Evolutionary conservation across 768 basidiomycete species (phyloP).

Genomic region (Phaeotremella fagi): DNA sequence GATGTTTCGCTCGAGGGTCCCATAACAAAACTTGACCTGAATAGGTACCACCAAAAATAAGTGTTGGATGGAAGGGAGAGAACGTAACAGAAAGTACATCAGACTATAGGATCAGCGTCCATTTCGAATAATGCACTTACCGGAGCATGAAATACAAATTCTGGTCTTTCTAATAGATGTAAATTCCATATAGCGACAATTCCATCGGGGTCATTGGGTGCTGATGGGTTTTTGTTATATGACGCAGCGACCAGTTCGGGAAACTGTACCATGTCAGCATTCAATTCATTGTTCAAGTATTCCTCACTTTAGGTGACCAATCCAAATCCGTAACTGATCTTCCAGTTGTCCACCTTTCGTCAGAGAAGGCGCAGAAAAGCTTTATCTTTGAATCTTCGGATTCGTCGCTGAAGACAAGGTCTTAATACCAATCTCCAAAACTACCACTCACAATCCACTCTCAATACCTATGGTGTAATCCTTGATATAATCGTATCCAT

Average conservation of each 20-base stretch:
- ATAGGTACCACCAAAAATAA: conserved; percentile 97
- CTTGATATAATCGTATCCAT: conserved; percentile 91
- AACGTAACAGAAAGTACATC: conserved; percentile 95
- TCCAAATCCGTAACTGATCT: conserved; percentile 93
- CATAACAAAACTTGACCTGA: conserved; percentile 96
- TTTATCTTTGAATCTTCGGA: conserved; percentile 85
- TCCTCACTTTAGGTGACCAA: conserved; percentile 88
- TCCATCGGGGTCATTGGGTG: conserved; percentile 91
- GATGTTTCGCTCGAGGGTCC: conserved; percentile 95
- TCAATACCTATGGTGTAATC: conserved; percentile 92
- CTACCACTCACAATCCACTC: conserved; percentile 64
- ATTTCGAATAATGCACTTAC: conserved; percentile 52
- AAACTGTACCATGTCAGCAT: conserved; percentile 57
- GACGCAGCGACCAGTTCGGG: conserved; percentile 92
- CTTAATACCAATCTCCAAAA: neutral
- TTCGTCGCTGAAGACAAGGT: conserved; percentile 62
- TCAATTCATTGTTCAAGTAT: neutral
- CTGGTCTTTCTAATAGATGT: conserved; percentile 88
- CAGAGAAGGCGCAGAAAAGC: conserved; percentile 87
- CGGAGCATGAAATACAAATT: conserved; percentile 97
- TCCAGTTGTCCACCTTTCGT: conserved; percentile 85
- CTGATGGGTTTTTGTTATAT: conserved; percentile 94
- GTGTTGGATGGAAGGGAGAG: conserved; percentile 95
- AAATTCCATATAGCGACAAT: conserved; percentile 97
- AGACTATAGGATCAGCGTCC: conserved; percentile 56